A percentile compares a stretch with the other conserved stretches of the same genome.
These are phyloP conservation scores for Blastobotrys niveus DNA, from an alignment of 1,139 yeast genomes.

Conservation along the genomic window DNA sequence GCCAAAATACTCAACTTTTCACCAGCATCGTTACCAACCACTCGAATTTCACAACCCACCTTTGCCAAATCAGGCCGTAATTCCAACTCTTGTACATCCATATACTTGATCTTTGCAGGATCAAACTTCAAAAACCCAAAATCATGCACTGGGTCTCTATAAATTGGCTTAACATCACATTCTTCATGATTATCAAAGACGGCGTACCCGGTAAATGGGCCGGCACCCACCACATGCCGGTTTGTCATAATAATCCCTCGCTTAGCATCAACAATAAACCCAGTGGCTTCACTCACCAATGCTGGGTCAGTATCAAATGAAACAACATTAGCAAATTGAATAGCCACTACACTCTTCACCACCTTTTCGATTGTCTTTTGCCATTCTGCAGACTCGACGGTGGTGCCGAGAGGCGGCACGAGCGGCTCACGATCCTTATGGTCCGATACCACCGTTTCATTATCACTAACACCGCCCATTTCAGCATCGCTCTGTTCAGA, in stretches of 20 bases:
- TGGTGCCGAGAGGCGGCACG: slow-evolving; percentile 6
- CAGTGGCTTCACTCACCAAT: slow-evolving; percentile 84
- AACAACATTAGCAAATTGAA: slow-evolving; percentile 82
- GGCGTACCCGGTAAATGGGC: slow-evolving; percentile 86
- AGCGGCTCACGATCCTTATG: slow-evolving; percentile 6
- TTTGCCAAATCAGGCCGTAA: slow-evolving; percentile 76
- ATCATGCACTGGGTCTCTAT: slow-evolving; percentile 65
- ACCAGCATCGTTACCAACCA: slow-evolving; percentile 95
- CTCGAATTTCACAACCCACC: slow-evolving; percentile 88
- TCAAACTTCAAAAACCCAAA: slow-evolving; percentile 80
- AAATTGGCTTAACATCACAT: slow-evolving; percentile 68
- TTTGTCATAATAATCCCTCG: slow-evolving; percentile 82
- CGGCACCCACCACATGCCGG: slow-evolving; percentile 92
- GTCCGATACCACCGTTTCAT: not conserved
- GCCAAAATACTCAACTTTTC: slow-evolving; percentile 84
- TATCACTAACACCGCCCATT: not conserved
- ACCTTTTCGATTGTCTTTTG: slow-evolving; percentile 75
- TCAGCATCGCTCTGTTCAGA: slow-evolving; percentile 8
- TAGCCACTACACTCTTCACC: slow-evolving; percentile 80
- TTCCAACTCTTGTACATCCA: slow-evolving; percentile 60
- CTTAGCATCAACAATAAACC: slow-evolving; percentile 84
- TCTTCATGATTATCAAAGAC: slow-evolving; percentile 95
- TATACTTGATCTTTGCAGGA: slow-evolving; percentile 65
- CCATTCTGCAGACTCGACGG: slow-evolving; percentile 47
- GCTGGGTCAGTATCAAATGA: slow-evolving; percentile 84